Evolutionary conservation across 148 eudicot genomes (phyloP).

Genomic region (Cornus florida): DNA sequence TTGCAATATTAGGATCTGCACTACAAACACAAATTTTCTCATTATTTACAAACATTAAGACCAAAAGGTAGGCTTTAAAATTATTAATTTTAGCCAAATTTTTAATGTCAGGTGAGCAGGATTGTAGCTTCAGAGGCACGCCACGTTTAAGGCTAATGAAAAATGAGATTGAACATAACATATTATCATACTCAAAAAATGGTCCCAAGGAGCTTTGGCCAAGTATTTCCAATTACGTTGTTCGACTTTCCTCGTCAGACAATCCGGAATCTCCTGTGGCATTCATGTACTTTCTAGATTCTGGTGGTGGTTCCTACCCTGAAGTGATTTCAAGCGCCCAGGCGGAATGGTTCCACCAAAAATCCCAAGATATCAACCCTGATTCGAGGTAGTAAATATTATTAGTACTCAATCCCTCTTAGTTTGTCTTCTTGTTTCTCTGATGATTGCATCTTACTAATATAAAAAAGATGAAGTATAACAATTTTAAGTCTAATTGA

Average conservation of each 20-base stretch:
- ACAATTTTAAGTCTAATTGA: not conserved
- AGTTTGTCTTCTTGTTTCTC: not conserved
- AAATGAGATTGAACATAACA: constrained; percentile 47
- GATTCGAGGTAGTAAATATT: constrained; percentile 52
- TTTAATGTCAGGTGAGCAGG: constrained; percentile 34
- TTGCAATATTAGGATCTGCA: no score
- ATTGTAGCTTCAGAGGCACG: constrained; percentile 69
- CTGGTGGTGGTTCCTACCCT: constrained; percentile 97
- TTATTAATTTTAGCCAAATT: not conserved
- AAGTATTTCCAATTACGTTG: constrained; percentile 75
- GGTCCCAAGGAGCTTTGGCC: constrained; percentile 87
- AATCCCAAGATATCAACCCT: constrained; percentile 66
- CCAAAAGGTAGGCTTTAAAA: no score
- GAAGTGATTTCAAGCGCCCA: constrained; percentile 78
- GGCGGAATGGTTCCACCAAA: constrained; percentile 67
- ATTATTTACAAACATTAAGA: no score
- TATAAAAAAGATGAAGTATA: not conserved
- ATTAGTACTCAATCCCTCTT: not conserved
- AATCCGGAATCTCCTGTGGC: constrained; percentile 46
- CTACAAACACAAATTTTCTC: no score
- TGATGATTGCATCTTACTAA: not conserved
- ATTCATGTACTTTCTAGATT: constrained; percentile 79
- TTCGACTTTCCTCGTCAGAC: constrained; percentile 49
- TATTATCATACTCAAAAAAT: constrained; percentile 44
- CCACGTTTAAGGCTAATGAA: constrained; percentile 63